Conservation (phyloP, 1,284 basidiomycete genomes). For the Coniophora puteana region DNA sequence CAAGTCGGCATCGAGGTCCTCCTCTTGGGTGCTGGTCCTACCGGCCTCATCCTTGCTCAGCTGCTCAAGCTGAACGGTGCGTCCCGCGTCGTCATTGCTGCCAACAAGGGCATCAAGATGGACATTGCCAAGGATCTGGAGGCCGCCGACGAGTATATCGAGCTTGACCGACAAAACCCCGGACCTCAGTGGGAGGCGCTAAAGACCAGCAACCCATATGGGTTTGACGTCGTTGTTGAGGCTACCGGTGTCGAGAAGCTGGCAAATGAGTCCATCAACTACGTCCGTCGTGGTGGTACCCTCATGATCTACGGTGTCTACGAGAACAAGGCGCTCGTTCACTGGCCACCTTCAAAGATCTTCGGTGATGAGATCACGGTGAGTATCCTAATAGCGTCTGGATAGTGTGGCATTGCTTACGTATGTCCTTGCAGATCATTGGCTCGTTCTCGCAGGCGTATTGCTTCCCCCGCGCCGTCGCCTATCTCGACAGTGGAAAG, state of each 20-base stretch:
- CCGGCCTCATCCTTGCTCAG: slow-evolving; percentile 82
- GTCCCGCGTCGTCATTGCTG: slow-evolving; percentile 69
- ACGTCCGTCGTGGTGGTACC: slow-evolving; percentile 77
- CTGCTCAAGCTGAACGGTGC: slow-evolving; percentile 84
- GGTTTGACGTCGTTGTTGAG: slow-evolving; percentile 87
- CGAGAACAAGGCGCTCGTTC: slow-evolving; percentile 68
- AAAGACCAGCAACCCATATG: slow-evolving; percentile 76
- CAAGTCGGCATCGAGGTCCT: slow-evolving; percentile 77
- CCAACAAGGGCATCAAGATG: slow-evolving; percentile 86
- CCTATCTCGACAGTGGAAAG: slow-evolving; percentile 84
- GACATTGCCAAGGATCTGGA: slow-evolving; percentile 74
- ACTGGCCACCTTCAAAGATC: slow-evolving; percentile 84
- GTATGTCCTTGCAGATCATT: slow-evolving; percentile 55
- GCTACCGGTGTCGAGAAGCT: slow-evolving; percentile 82
- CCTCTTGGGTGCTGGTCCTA: slow-evolving; percentile 76
- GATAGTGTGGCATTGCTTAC: not conserved
- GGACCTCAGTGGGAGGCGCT: slow-evolving; percentile 76
- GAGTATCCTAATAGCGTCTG: slow-evolving; percentile 13
- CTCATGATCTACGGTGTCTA: slow-evolving; percentile 78
- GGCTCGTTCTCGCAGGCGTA: slow-evolving; percentile 83
- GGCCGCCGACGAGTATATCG: slow-evolving; percentile 79
- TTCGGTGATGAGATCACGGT: slow-evolving; percentile 84
- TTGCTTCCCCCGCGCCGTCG: slow-evolving; percentile 86
- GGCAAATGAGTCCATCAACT: slow-evolving; percentile 79
- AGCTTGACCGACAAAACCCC: slow-evolving; percentile 75